These are phyloP conservation scores for Magnusiomyces clavatus DNA, from an alignment of 1,139 yeast genomes.

Conservation along the genomic window DNA sequence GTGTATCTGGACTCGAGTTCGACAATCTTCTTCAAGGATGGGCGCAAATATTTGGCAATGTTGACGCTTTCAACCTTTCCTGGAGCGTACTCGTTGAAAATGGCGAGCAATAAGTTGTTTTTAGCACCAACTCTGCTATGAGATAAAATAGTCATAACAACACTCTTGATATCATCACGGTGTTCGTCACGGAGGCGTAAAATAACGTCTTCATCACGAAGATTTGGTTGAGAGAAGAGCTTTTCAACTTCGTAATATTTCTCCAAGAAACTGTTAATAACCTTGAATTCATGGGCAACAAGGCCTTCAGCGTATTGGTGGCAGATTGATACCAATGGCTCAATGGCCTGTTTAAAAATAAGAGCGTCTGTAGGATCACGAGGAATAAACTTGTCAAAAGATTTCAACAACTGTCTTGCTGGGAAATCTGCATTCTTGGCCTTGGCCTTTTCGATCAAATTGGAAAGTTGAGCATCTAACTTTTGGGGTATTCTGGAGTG, in stretches of 20 bases:
- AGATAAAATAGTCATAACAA: slow-evolving; percentile 65
- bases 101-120: slow-evolving; percentile 81
- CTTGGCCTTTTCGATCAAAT: slow-evolving; percentile 50
- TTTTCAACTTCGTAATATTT: slow-evolving; percentile 73
- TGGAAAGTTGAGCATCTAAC: slow-evolving; percentile 58
- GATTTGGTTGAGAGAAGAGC: slow-evolving; percentile 64
- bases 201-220: slow-evolving; percentile 72
- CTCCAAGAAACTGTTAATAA: slow-evolving; percentile 59
- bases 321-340: slow-evolving; percentile 68
- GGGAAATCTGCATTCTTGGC: slow-evolving; percentile 83
- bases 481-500: slow-evolving; percentile 82
- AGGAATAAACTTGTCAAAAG: slow-evolving; percentile 48
- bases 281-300: slow-evolving; percentile 72
- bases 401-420: slow-evolving; percentile 67
- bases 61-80: slow-evolving; percentile 47
- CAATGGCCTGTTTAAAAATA: slow-evolving; percentile 50
- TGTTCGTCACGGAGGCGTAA: slow-evolving; percentile 81
- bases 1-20: slow-evolving; percentile 84
- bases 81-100: slow-evolving; percentile 66
- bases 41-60: slow-evolving; percentile 63
- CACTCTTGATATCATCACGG: slow-evolving; percentile 66
- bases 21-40: slow-evolving; percentile 67
- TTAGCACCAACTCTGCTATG: slow-evolving; percentile 92
- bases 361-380: slow-evolving; percentile 38
- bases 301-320: slow-evolving; percentile 66